phyloP scores from a whole-genome alignment of 495 filamentous ascomycete species.

The Hypoxylon fragiforme region DNA sequence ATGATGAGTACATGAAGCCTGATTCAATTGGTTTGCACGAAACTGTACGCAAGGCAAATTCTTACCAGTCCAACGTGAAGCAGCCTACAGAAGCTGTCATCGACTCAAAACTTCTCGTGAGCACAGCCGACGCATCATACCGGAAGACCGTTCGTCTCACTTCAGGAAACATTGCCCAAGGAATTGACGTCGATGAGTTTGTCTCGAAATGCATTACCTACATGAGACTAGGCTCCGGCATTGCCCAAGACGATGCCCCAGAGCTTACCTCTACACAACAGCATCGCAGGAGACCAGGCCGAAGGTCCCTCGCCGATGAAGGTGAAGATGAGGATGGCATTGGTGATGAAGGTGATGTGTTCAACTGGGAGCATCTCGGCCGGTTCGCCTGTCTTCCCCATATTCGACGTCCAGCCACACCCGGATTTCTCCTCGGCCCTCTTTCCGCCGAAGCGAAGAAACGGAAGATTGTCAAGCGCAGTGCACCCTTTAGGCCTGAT shows the following conservation, averaged over 20 bases:
- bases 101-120: slow-evolving; percentile 82
- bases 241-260: slow-evolving; percentile 44
- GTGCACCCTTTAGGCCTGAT: slow-evolving; percentile 62
- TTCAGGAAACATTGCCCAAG: slow-evolving; percentile 66
- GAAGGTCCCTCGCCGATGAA: slow-evolving; percentile 34
- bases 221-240: slow-evolving; percentile 68
- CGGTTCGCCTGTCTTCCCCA: slow-evolving; percentile 70
- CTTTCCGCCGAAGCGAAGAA: slow-evolving; percentile 84
- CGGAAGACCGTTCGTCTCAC: slow-evolving; percentile 72
- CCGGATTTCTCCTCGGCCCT: slow-evolving; percentile 86
- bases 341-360: slow-evolving; percentile 72
- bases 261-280: slow-evolving; percentile 53
- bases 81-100: slow-evolving; percentile 92
- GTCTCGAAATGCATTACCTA: slow-evolving; percentile 87
- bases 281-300: slow-evolving; percentile 39
- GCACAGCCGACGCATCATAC: slow-evolving; percentile 72
- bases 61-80: slow-evolving; percentile 71
- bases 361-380: slow-evolving; percentile 89
- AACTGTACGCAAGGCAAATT: slow-evolving; percentile 68
- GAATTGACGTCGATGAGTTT: slow-evolving; percentile 91
- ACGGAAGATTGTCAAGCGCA: slow-evolving; percentile 67
- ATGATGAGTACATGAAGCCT: slow-evolving; percentile 64
- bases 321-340: slow-evolving; percentile 58
- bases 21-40: slow-evolving; percentile 63
- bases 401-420: slow-evolving; percentile 73